Percentiles rank a stretch among this genome's conserved stretches.
Conservation (phyloP, 2,329 filamentous ascomycete species). For the Colletotrichum sp. region DNA sequence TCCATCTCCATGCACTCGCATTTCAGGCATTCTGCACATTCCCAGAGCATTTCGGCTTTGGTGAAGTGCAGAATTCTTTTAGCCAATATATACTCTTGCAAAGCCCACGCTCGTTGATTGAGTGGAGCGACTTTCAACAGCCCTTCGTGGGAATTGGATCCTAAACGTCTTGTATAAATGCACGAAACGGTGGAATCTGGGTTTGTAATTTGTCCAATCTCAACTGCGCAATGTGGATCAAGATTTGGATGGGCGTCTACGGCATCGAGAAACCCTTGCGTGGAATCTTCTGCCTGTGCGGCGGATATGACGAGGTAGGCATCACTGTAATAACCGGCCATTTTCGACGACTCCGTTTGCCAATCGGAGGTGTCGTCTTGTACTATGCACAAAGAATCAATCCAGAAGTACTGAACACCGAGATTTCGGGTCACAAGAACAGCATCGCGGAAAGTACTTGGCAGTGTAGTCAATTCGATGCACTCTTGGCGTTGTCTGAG, state of each 20-base stretch:
- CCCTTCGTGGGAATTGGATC: fast-evolving
- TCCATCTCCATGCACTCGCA: neutral
- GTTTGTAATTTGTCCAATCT: neutral
- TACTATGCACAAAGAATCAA: neutral
- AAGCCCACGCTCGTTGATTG: neutral
- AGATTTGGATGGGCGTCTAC: fast-evolving
- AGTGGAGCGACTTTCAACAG: too few species aligned
- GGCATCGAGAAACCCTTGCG: too few species aligned
- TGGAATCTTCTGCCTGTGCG: too few species aligned
- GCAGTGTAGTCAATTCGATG: neutral
- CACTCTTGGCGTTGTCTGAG: neutral
- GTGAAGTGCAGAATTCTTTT: neutral
- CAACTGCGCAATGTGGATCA: fast-evolving
- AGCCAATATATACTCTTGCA: neutral
- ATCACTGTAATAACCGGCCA: neutral
- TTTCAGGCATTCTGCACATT: neutral
- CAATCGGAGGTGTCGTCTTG: neutral
- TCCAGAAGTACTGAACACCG: neutral
- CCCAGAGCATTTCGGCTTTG: neutral
- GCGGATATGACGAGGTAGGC: neutral
- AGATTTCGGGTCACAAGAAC: neutral
- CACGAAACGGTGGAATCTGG: neutral
- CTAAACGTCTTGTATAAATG: neutral
- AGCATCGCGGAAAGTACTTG: neutral
- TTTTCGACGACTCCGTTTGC: neutral